A percentile compares a stretch with the other conserved stretches of the same genome.
These are phyloP conservation scores for Punica granatum DNA, from an alignment of 345 rosid genomes.

Conservation along the genomic window DNA sequence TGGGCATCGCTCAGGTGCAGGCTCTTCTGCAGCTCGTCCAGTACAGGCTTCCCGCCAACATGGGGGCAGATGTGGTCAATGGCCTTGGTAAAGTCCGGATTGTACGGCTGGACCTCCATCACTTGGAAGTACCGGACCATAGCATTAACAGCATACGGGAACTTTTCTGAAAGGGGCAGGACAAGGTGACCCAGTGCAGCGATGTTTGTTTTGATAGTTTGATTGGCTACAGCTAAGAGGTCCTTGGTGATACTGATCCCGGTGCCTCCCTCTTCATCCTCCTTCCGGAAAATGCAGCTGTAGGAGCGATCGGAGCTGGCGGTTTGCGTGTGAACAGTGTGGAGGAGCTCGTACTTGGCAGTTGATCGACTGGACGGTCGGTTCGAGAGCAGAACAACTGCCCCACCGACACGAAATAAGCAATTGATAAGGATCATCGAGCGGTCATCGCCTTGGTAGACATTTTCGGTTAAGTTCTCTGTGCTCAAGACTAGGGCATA, in stretches of 20 bases:
- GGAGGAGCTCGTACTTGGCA: slow-evolving; percentile 17
- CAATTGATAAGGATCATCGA: no score
- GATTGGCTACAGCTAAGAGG: slow-evolving; percentile 15
- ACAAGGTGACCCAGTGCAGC: slow-evolving; percentile 12
- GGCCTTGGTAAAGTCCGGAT: slow-evolving; percentile 16
- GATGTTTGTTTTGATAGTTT: slow-evolving; percentile 18
- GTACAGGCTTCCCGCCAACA: slow-evolving; percentile 23
- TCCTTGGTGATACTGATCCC: slow-evolving; percentile 19
- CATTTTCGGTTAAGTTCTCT: slow-evolving; percentile 15
- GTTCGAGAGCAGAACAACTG: slow-evolving; percentile 25
- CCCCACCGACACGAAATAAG: no score
- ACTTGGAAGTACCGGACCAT: not conserved
- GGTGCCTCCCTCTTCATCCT: slow-evolving; percentile 13
- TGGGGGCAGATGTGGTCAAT: slow-evolving; percentile 26
- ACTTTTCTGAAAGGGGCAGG: slow-evolving; percentile 14
- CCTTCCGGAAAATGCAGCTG: slow-evolving; percentile 14
- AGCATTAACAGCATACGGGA: not conserved
- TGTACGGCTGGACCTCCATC: slow-evolving; percentile 7
- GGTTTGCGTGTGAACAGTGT: slow-evolving; percentile 19
- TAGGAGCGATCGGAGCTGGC: slow-evolving; percentile 20
- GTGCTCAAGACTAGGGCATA: slow-evolving; percentile 26
- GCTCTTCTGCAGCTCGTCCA: slow-evolving; percentile 18
- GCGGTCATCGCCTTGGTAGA: slow-evolving; percentile 22
- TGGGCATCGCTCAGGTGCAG: slow-evolving; percentile 12
- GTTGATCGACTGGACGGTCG: not conserved